Evolutionary conservation across 2,329 filamentous ascomycete genomes (phyloP).

Genomic region (Ustulina deusta): DNA sequence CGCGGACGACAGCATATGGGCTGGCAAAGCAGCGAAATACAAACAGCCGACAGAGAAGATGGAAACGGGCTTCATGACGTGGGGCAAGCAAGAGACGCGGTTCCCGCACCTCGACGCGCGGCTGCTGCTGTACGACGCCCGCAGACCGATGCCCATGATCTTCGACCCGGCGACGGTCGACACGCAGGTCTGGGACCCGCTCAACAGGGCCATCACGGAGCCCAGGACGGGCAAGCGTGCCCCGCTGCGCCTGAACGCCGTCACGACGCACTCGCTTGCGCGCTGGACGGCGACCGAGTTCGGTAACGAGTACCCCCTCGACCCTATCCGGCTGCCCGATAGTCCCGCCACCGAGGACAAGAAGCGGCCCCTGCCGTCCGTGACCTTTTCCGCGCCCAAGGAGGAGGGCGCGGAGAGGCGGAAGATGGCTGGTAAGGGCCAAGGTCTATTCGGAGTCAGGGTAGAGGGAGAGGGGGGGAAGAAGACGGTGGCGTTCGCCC

Average conservation of each 20-base stretch:
- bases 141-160: not conserved
- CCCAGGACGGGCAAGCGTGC: conserved; percentile 1
- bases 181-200: conserved; percentile 39
- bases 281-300: conserved; percentile 19
- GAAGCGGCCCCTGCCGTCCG: conserved; percentile 18
- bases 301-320: conserved; percentile 23
- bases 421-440: not conserved
- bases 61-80: conserved; percentile 41
- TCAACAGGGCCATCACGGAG: conserved; percentile 35
- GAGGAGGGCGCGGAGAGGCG: not conserved
- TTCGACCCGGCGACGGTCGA: conserved; percentile 29
- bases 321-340: conserved; percentile 31
- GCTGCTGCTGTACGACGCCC: conserved; percentile 16
- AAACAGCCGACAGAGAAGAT: conserved; percentile 22
- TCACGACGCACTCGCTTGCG: conserved; percentile 42
- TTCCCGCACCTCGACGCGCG: conserved; percentile 34
- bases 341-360: conserved; percentile 23
- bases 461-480: not conserved
- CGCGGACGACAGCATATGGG: conserved; percentile 23
- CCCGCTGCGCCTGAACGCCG: conserved; percentile 32
- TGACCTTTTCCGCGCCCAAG: not conserved
- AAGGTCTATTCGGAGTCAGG: not conserved
- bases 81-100: conserved; percentile 37
- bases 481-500: not conserved
- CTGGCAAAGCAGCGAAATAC: conserved; percentile 1